Conservation (phyloP, 1,284 basidiomycete species). For the Heterobasidion occidentale region DNA sequence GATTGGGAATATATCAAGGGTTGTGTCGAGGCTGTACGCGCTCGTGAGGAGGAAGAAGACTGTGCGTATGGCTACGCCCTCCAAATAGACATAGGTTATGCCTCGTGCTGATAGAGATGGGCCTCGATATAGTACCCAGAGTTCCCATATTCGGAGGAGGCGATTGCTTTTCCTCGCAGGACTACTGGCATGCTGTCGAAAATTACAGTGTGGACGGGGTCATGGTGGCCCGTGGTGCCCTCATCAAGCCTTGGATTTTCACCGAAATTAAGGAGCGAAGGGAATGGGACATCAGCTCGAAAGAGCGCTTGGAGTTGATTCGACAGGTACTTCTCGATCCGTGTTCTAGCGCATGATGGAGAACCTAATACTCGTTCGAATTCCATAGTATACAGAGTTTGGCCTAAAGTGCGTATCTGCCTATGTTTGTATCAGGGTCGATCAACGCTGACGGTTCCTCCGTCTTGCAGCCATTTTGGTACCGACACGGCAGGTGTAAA, state of each 20-base stretch:
- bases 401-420: conserved; percentile 50
- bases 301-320: conserved; percentile 85
- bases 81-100: conserved; percentile 5
- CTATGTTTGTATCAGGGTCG: not conserved
- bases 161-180: conserved; percentile 85
- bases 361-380: too few relatives aligned
- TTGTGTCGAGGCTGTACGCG: conserved; percentile 84
- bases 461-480: conserved; percentile 63
- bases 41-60: conserved; percentile 66
- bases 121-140: conserved; percentile 50
- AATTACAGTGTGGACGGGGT: conserved; percentile 83
- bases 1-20: conserved; percentile 90
- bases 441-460: not conserved
- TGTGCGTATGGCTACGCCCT: conserved; percentile 32
- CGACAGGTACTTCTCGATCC: conserved; percentile 48
- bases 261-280: conserved; percentile 90
- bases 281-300: conserved; percentile 92
- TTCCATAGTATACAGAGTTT: conserved; percentile 67
- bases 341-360: not conserved
- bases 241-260: conserved; percentile 97
- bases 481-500: conserved; percentile 91
- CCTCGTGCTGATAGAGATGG: not conserved
- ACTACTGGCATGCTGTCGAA: conserved; percentile 77
- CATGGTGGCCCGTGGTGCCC: conserved; percentile 91
- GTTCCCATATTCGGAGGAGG: conserved; percentile 96